Percentiles rank a stretch among this genome's conserved stretches.
phyloP scores from a whole-genome alignment of 2,329 filamentous ascomycete genomes.

The Nigrospora sphaerica region DNA sequence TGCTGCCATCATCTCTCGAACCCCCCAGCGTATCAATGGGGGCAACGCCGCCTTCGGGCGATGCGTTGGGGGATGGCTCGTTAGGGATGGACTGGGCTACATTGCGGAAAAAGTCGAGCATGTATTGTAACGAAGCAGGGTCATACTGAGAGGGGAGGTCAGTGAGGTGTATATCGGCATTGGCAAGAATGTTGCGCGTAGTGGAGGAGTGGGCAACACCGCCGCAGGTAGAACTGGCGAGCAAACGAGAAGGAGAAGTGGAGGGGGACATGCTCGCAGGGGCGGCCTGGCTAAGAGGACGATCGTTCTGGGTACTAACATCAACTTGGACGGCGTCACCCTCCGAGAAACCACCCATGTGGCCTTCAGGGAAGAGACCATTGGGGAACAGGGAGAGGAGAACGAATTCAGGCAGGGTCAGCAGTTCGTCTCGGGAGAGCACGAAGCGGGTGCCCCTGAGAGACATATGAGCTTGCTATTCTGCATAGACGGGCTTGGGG shows the following conservation, averaged over 20 bases:
- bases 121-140: slow-evolving; percentile 91
- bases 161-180: slow-evolving; percentile 35
- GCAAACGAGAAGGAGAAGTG: slow-evolving; percentile 12
- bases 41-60: slow-evolving; percentile 55
- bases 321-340: slow-evolving; percentile 95
- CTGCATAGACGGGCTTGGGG: slow-evolving; percentile 8
- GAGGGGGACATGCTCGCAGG: slow-evolving; percentile 10
- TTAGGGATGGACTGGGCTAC: slow-evolving; percentile 93
- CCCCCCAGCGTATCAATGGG: slow-evolving; percentile 64
- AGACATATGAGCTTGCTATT: not conserved
- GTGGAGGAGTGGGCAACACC: slow-evolving; percentile 13
- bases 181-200: slow-evolving; percentile 25
- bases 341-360: slow-evolving; percentile 88
- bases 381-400: slow-evolving; percentile 97
- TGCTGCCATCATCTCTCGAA: slow-evolving; percentile 56
- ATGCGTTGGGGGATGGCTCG: slow-evolving; percentile 59
- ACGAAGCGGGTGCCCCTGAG: slow-evolving; percentile 85
- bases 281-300: slow-evolving; percentile 15
- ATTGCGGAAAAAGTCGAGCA: slow-evolving; percentile 96
- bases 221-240: slow-evolving; percentile 5
- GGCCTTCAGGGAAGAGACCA: slow-evolving; percentile 92
- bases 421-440: slow-evolving; percentile 85
- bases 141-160: slow-evolving; percentile 67
- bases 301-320: slow-evolving; percentile 53
- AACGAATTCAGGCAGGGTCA: slow-evolving; percentile 95